Evolutionary conservation across 2,329 filamentous ascomycete species (phyloP), one percentile per base, ranked within the genome.

Genomic region (Penicillium verrucosum): DNA sequence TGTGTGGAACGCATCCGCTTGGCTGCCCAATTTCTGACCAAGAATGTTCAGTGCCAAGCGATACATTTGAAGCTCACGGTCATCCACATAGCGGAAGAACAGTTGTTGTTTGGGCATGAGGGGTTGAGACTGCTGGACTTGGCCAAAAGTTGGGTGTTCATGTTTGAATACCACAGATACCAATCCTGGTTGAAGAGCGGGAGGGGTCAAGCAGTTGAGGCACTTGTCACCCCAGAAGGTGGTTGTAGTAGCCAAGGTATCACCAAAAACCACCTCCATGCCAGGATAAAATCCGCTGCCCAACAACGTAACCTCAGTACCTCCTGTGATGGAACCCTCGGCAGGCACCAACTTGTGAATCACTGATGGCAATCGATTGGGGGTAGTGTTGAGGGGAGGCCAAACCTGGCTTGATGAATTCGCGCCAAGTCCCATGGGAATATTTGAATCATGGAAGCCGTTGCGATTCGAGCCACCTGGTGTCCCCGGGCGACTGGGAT

Each of bases 241-340:
- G 1, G 89, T 92, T 0, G 88, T 89, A 0, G 88, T 85, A 18
- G 85, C 85, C 45, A 82, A 77, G 16, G 78, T 80, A 59, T 88
- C 85, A 21, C 92, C 92, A 71, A 97, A 97, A 74, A 92, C 89
- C 53, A 96, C 89, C 60, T 92, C 89, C 60, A 95, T 81, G 1
- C 85, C 85, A 73, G 89, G 87, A 61, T 86, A 87, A 70, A 96
- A 96, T 14, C 87, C 85, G 61, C 86, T 89, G 18, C 92, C 92
- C 9, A 96, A 79, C 54, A 94, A 84, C 0, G 90, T 93, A 3
- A 96, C 90, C 71, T 97, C 92, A 51, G 90, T 92, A 41, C 92
- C 92, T 57, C 92, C 92, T 36, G 85, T 85, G 57, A 87, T 89
- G 7, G 92, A 89, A 0, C 92, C 92, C 72, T 95, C 89, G 30